A percentile compares a stretch with the other conserved stretches of the same genome.
Evolutionary conservation across 768 basidiomycete genomes (phyloP).

Genomic region (Mycena crocata): DNA sequence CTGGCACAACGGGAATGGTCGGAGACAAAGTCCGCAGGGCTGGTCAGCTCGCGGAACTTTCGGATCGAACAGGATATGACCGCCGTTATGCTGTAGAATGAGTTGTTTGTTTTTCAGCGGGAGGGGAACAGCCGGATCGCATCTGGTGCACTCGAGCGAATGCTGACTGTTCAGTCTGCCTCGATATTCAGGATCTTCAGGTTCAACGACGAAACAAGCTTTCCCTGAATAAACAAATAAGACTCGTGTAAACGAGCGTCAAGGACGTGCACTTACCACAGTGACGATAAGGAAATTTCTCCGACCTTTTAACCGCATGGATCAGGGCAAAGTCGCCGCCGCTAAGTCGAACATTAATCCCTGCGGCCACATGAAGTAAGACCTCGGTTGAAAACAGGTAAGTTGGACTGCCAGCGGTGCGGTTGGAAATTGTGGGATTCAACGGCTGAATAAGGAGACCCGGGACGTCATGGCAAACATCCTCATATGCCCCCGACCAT

Average conservation of each 20-base stretch:
- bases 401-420: neutral
- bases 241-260: neutral
- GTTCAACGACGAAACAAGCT: conserved; percentile 12
- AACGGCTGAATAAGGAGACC: neutral
- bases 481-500: neutral
- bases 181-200: neutral
- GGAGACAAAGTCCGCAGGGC: conserved; percentile 39
- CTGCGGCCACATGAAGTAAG: neutral
- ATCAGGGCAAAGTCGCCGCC: neutral
- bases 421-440: neutral
- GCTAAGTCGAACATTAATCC: neutral
- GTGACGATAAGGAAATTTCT: neutral
- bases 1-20: conserved; percentile 28
- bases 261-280: neutral
- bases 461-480: neutral
- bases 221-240: neutral
- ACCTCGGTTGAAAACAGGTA: conserved; percentile 1
- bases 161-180: neutral
- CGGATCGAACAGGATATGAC: conserved; percentile 34
- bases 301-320: neutral
- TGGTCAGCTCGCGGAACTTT: conserved; percentile 3
- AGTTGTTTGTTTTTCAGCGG: conserved; percentile 15
- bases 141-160: conserved; percentile 6
- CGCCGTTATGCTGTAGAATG: conserved; percentile 35
- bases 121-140: neutral